Evolutionary conservation across 352 stramenopile genomes (phyloP).

Genomic region (Discostella stelligera): DNA sequence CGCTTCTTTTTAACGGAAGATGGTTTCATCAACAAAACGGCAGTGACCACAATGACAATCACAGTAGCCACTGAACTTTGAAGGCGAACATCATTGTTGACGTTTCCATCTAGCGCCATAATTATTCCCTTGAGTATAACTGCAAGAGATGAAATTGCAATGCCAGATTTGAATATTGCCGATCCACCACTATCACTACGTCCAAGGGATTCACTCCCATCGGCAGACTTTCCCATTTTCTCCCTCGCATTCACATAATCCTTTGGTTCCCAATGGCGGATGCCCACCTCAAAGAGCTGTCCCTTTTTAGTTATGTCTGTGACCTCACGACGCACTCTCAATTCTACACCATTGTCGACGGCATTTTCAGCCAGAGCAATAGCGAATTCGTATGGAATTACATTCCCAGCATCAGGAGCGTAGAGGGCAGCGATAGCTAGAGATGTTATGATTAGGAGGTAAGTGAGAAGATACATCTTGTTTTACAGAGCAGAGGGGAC

Average conservation of each 20-base stretch:
- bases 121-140: constrained; percentile 38
- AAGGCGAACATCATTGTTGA: constrained; percentile 28
- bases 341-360: constrained; percentile 78
- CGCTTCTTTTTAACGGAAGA: constrained; percentile 5
- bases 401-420: constrained; percentile 75
- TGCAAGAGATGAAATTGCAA: constrained; percentile 31
- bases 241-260: constrained; percentile 50
- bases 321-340: constrained; percentile 72
- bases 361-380: constrained; percentile 79
- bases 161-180: constrained; percentile 22
- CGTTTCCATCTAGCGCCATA: constrained; percentile 36
- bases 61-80: constrained; percentile 29
- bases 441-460: not conserved
- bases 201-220: constrained; percentile 28
- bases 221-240: constrained; percentile 41
- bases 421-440: constrained; percentile 63
- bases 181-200: not conserved
- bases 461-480: not conserved
- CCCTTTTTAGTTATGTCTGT: constrained; percentile 46
- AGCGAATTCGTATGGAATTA: constrained; percentile 79
- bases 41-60: constrained; percentile 33
- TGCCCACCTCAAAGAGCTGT: constrained; percentile 50
- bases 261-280: constrained; percentile 73
- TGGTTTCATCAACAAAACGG: constrained; percentile 36
- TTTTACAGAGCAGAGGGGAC: not conserved